Conservation (phyloP, 2,329 filamentous ascomycete species). For the Alternaria incomplexa region DNA sequence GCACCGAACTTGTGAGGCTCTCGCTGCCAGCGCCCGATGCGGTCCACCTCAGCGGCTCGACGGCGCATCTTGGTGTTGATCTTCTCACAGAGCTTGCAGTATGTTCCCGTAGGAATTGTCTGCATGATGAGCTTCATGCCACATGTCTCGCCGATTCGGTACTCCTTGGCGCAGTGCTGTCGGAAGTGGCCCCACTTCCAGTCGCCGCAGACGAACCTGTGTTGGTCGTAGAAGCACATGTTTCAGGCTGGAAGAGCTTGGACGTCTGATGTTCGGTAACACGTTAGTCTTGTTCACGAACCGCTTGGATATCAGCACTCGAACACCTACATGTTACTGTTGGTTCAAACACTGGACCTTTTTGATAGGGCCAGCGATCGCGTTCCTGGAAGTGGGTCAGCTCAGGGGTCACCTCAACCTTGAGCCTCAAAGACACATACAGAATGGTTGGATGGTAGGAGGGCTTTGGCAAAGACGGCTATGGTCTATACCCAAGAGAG, state of each 20-base stretch:
- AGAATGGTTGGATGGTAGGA: slow-evolving; percentile 42
- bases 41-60: slow-evolving; percentile 73
- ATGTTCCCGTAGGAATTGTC: slow-evolving; percentile 67
- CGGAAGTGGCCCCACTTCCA: slow-evolving; percentile 96
- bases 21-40: slow-evolving; percentile 76
- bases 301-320: slow-evolving; percentile 38
- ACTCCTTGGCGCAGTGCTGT: slow-evolving; percentile 91
- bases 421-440: slow-evolving; percentile 34
- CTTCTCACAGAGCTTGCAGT: slow-evolving; percentile 87
- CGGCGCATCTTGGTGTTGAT: slow-evolving; percentile 84
- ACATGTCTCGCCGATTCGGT: slow-evolving; percentile 94
- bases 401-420: slow-evolving; percentile 34
- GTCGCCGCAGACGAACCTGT: slow-evolving; percentile 82
- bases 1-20: slow-evolving; percentile 69
- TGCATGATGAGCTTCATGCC: slow-evolving; percentile 88
- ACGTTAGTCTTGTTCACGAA: slow-evolving; percentile 36
- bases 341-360: slow-evolving; percentile 26
- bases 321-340: slow-evolving; percentile 38
- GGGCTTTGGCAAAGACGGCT: slow-evolving; percentile 14
- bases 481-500: slow-evolving; percentile 21
- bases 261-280: slow-evolving; percentile 31
- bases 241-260: slow-evolving; percentile 44
- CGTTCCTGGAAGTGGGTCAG: slow-evolving; percentile 33
- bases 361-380: slow-evolving; percentile 32
- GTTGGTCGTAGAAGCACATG: slow-evolving; percentile 98